Base-by-base conservation (phyloP, 805 yeast species). In the Cyberlindnera xishuangbannaensis region DNA sequence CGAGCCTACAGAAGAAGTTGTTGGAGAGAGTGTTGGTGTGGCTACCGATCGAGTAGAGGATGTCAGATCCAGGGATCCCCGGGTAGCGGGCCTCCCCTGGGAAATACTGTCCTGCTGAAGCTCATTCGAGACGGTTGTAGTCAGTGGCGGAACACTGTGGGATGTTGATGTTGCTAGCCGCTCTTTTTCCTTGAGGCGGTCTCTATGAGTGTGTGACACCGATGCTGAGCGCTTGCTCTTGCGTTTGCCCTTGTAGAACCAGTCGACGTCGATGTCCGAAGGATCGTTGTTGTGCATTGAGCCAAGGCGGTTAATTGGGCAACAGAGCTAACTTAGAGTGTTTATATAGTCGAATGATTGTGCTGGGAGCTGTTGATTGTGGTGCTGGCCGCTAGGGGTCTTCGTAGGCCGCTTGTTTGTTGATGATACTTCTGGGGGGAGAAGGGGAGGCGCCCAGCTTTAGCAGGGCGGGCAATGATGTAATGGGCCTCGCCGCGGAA, bases 171-270 rank as follows among this genome's bases (percentile, higher is more conserved):
- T 15, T 8, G 13, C 15, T 5, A 24, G 32, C 31, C 20, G 35
- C 34, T 33, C 38, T 22, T 26, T 36, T 36, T 33, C 36, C 18
- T 30, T 32, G 33, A 12, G 22, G 15, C 37, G 15, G 31, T 39
- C 29, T 39, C 51, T 40, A 43, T 37, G n/a, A 42, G 42, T 2
- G 14, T 25, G 31, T 2, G 23, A 33, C 10, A 37, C 44, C 0
- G 59, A 50, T 15, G 37, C 28, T 2, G 55, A 44, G 37, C 56
- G 47, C 32, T 43, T 55, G 30, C 50, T 37, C 33, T 75, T 65
- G 25, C 78, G 76, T 51, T 78, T 78, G n/a, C 88, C 88, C 47
- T 86, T 65, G 51, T 83, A 83, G 18, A 83, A 62, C 95, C 95
- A 83, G 50, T 83, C 94, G 10, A 83, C 87, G 45, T 83, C 90